Evolutionary conservation across 768 basidiomycete species (phyloP).

Genomic region (Tulasnella sp.): DNA sequence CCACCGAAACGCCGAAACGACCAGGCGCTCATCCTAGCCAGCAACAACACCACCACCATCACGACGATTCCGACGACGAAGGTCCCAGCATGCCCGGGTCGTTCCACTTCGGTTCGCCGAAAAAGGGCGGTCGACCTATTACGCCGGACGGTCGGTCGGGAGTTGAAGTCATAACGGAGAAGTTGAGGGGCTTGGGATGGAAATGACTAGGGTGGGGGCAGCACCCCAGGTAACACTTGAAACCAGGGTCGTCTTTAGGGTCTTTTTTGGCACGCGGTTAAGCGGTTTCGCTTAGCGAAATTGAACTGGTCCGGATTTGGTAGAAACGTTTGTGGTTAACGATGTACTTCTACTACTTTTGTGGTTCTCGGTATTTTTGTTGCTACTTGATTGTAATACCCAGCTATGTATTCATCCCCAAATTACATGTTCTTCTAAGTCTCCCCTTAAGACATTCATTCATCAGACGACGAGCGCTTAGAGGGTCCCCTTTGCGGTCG

Average conservation of each 20-base stretch:
- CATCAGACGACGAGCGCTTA: not conserved
- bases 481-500: slow-evolving; percentile 29
- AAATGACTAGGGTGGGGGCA: not conserved
- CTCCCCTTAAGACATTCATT: too few species aligned
- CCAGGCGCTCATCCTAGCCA: slow-evolving; percentile 1
- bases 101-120: slow-evolving; percentile 33
- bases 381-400: slow-evolving; percentile 16
- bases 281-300: not conserved
- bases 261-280: not conserved
- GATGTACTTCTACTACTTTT: not conserved
- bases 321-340: not conserved
- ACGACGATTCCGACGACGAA: slow-evolving; percentile 22
- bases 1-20: not conserved
- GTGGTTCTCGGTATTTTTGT: not conserved
- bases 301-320: not conserved
- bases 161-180: not conserved
- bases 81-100: slow-evolving; percentile 35
- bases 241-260: not conserved
- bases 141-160: not conserved
- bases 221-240: not conserved
- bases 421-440: not conserved
- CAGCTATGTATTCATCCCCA: slow-evolving; percentile 5
- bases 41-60: slow-evolving; percentile 6
- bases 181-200: slow-evolving; percentile 14
- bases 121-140: not conserved